Conservation (phyloP, 495 filamentous ascomycete species). For the Penicillium angulare region DNA sequence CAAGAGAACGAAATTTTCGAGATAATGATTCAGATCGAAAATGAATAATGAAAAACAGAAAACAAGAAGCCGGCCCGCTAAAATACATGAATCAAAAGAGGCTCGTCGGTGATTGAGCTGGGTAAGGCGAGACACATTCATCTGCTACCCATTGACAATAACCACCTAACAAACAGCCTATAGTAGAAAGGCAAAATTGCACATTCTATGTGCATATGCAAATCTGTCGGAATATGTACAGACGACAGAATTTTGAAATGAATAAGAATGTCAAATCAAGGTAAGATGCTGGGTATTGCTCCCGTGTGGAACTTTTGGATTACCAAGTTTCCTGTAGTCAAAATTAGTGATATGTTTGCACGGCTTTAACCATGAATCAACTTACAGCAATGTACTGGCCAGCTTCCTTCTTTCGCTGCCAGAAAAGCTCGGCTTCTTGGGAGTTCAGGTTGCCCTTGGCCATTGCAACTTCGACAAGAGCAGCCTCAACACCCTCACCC, state of each 20-base stretch:
- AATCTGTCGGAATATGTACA: no score
- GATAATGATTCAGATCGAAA: neutral
- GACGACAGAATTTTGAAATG: neutral
- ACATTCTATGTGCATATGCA: neutral
- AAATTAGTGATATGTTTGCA: neutral
- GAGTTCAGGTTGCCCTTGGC: slow-evolving; percentile 71
- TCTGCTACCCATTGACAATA: neutral
- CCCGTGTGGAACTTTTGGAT: neutral
- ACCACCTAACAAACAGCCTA: neutral
- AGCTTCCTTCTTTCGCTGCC: slow-evolving; percentile 77
- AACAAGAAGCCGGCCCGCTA: slow-evolving; percentile 27
- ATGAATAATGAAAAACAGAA: neutral
- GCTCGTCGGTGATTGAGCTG: neutral
- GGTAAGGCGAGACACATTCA: neutral
- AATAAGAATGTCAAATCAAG: neutral
- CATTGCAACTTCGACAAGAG: slow-evolving; percentile 78
- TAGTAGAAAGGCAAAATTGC: neutral
- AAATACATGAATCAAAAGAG: slow-evolving; percentile 12
- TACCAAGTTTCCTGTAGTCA: slow-evolving; percentile 32
- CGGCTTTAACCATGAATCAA: neutral
- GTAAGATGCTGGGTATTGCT: neutral
- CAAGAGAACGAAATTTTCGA: no score
- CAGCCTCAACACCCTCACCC: slow-evolving; percentile 91
- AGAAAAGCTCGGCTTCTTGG: slow-evolving; percentile 73
- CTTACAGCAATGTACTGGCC: slow-evolving; percentile 87